These are phyloP conservation scores for Trifolium pratense DNA, from an alignment of 306 rosid genomes.

Conservation along the genomic window DNA sequence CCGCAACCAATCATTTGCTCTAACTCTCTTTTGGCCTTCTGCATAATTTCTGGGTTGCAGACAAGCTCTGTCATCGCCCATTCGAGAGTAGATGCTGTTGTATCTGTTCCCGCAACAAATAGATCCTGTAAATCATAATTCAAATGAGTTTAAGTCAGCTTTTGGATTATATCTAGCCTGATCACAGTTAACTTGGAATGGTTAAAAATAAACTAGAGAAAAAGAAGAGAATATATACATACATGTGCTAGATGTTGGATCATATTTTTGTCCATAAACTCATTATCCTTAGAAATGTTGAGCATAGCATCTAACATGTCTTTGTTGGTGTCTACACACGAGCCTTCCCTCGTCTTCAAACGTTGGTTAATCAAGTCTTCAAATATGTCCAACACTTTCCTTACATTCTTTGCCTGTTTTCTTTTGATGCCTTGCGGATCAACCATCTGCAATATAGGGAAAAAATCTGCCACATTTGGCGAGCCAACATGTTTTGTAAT, in stretches of 20 bases:
- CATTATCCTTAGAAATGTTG: constrained; percentile 37
- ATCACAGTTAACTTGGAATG: background rate
- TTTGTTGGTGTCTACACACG: background rate
- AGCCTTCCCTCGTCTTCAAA: constrained; percentile 15
- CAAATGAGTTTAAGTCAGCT: background rate
- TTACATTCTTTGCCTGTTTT: constrained; percentile 21
- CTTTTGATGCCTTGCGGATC: constrained; percentile 40
- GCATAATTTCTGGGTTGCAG: constrained; percentile 10
- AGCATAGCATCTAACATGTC: constrained; percentile 45
- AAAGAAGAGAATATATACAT: background rate
- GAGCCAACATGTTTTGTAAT: constrained; percentile 41
- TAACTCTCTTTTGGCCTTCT: constrained; percentile 31
- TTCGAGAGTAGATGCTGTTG: constrained; percentile 36
- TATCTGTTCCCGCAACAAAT: constrained; percentile 42
- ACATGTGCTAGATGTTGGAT: constrained; percentile 39
- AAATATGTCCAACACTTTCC: constrained; percentile 27
- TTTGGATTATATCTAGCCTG: background rate
- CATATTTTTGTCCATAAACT: constrained; percentile 38
- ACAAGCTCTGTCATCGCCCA: constrained; percentile 43
- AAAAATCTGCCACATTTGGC: constrained; percentile 40
- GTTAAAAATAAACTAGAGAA: background rate
- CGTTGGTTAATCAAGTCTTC: constrained; percentile 26
- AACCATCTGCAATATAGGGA: constrained; percentile 25
- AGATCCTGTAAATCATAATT: constrained; percentile 29
- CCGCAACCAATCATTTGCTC: background rate